These are phyloP conservation scores for Pseudonectria foliicola DNA, from an alignment of 2,329 filamentous ascomycete genomes.

Conservation along the genomic window DNA sequence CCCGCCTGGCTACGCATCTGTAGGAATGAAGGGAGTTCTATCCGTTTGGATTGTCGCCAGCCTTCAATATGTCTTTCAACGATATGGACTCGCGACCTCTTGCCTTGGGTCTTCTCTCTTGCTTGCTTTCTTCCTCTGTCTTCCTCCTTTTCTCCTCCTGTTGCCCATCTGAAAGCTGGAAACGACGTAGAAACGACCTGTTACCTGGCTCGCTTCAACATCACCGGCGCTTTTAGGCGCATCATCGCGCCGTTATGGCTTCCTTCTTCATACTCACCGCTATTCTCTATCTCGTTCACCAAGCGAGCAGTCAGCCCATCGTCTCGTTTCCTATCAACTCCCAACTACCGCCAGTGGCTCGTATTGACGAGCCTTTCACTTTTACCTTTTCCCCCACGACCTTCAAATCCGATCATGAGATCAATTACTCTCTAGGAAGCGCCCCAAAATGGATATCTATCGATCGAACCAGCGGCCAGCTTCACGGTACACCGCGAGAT, in stretches of 20 bases:
- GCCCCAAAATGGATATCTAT: slow-evolving; percentile 70
- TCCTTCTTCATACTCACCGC: slow-evolving; percentile 19
- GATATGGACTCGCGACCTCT: slow-evolving; percentile 15
- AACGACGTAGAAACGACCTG: slow-evolving; percentile 14
- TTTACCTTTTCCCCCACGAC: slow-evolving; percentile 69
- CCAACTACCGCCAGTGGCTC: slow-evolving; percentile 73
- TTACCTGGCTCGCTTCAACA: slow-evolving; percentile 10
- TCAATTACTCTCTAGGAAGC: slow-evolving; percentile 60
- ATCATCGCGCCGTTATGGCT: slow-evolving; percentile 23
- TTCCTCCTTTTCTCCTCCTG: slow-evolving; percentile 8
- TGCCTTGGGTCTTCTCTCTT: slow-evolving; percentile 10
- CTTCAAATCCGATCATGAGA: slow-evolving; percentile 57
- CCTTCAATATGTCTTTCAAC: slow-evolving; percentile 20
- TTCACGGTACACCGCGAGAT: slow-evolving; percentile 63
- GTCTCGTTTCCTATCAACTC: slow-evolving; percentile 70
- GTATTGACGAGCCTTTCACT: slow-evolving; percentile 57
- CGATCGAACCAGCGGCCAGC: slow-evolving; percentile 53
- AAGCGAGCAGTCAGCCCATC: slow-evolving; percentile 33
- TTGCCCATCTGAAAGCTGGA: slow-evolving; percentile 6
- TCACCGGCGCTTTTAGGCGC: slow-evolving; percentile 12
- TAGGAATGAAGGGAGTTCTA: slow-evolving; percentile 34
- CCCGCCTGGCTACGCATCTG: slow-evolving; percentile 13
- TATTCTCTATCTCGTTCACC: slow-evolving; percentile 21
- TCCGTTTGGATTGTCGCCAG: slow-evolving; percentile 20
- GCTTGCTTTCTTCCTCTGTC: slow-evolving; percentile 7